A percentile compares a stretch with the other conserved stretches of the same genome.
These are phyloP conservation scores for Aspergillus mulundensis DNA, from an alignment of 495 filamentous ascomycete genomes.

Conservation along the genomic window DNA sequence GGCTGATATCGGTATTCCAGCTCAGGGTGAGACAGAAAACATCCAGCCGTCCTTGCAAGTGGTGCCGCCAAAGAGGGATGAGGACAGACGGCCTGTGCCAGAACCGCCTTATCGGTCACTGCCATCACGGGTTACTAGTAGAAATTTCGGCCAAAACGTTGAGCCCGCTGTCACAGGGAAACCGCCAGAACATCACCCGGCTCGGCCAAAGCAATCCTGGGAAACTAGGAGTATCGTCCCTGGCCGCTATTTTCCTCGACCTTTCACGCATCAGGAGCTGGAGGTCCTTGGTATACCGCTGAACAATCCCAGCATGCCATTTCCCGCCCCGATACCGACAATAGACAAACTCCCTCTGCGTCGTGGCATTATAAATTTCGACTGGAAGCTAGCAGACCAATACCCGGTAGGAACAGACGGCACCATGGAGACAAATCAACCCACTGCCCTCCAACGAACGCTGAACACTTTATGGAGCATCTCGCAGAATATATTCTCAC, in stretches of 20 bases:
- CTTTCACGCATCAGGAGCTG: not conserved
- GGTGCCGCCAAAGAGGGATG: not conserved
- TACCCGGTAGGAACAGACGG: not conserved
- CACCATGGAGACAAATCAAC: not conserved
- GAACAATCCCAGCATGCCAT: slow-evolving; percentile 11
- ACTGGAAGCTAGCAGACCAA: not conserved
- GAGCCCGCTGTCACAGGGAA: not conserved
- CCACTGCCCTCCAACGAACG: not conserved
- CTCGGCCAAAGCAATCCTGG: not conserved
- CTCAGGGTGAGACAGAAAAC: not conserved
- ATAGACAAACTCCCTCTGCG: slow-evolving; percentile 13
- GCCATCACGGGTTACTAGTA: not conserved
- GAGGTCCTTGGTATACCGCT: not conserved
- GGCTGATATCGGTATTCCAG: not conserved
- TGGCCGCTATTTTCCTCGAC: slow-evolving; percentile 7
- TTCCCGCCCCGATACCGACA: slow-evolving; percentile 14
- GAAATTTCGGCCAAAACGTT: not conserved
- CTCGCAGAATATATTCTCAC: not conserved
- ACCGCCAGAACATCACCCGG: not conserved
- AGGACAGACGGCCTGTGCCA: not conserved
- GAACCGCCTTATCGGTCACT: not conserved
- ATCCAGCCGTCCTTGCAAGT: not conserved
- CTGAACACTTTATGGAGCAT: not conserved
- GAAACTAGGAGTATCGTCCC: not conserved
- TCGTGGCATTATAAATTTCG: not conserved